A percentile compares a stretch with the other conserved stretches of the same genome.
Conservation (phyloP, 78 protist genomes). For the Guillardia theta region DNA sequence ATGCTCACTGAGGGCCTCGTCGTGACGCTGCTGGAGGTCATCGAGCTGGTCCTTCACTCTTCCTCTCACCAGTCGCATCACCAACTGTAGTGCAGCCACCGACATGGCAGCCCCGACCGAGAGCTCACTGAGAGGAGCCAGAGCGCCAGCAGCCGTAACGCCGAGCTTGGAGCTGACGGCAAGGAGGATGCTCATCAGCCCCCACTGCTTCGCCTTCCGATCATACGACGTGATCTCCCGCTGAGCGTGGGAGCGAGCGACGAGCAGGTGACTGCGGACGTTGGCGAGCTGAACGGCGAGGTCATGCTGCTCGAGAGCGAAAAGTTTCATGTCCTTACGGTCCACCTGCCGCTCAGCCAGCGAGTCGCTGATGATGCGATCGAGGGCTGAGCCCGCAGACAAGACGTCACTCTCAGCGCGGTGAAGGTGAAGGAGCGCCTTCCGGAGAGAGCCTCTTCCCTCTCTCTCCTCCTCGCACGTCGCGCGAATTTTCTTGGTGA, state of each 20-base stretch:
- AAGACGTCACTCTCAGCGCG: conserved; percentile 9
- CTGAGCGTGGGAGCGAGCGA: background rate
- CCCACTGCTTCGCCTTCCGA: background rate
- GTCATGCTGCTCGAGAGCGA: conserved; percentile 7
- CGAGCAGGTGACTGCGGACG: background rate
- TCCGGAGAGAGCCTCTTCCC: background rate
- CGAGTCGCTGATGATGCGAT: background rate
- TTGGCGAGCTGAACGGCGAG: conserved; percentile 25
- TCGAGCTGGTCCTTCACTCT: background rate
- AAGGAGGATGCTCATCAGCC: background rate
- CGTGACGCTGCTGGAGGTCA: background rate
- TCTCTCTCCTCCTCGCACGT: background rate
- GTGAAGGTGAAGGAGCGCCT: background rate
- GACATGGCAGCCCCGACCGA: background rate
- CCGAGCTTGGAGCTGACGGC: background rate
- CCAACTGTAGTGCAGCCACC: background rate
- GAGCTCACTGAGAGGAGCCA: background rate
- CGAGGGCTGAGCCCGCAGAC: background rate
- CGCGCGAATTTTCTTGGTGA: background rate
- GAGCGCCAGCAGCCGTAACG: background rate
- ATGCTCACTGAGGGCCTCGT: background rate
- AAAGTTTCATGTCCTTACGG: background rate
- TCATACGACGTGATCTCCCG: background rate
- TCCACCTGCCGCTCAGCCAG: background rate
- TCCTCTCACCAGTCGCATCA: background rate